Base-by-base conservation (phyloP, 1,284 basidiomycete genomes). In the Pseudomicrostroma phylloplanum region DNA sequence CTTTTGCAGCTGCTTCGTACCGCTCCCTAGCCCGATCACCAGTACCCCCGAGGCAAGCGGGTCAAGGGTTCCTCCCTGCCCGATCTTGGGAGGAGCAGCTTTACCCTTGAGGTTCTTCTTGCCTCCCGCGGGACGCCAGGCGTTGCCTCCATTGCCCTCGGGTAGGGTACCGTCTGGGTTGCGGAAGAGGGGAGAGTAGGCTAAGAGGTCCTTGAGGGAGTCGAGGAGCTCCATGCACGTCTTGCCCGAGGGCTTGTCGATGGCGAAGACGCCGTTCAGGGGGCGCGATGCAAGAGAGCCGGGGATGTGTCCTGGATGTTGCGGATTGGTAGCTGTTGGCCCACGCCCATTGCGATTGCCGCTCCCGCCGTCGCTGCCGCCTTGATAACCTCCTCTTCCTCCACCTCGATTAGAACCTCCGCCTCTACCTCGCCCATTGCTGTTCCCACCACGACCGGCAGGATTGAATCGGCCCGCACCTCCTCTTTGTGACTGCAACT, bases 21-120 rank as follows among this genome's bases (percentile, higher is more conserved):
- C 94, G 75, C 87, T 88, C 30, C 90, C 90, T 36, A 97, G 83
- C 49, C 92, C 96, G 58, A 99, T 83, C 55, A 97, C 93, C 46
- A 69, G 64, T 21, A 94, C 91, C 55, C 92, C 92, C 77, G 92
- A 89, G n/a, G 96, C 96, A 19, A 98, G 84, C 12, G 96, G 96
- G 82, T 99, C 96, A 54, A 99, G 82, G 2, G 96, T 99, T 17
- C 92, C 92, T 54, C 91, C 91, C 80, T 93, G 91, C 1, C 92
- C 92, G 55, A 93, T 85, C 80, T 94, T 94, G 55, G 76, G 77
- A 11, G 72, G 70, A 17, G 66, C 65, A 6, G 58, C 39, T 13
- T 6, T 21, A 12, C 42, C 46, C 15, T 21, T 17, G 43, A n/a
- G 21, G 12, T 17, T 17, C 43, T 17, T 21, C 21, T n/a, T 17